A percentile compares a stretch with the other conserved stretches of the same genome.
phyloP scores from a whole-genome alignment of 805 yeast species.

The Teunomyces lycoperdinae region DNA sequence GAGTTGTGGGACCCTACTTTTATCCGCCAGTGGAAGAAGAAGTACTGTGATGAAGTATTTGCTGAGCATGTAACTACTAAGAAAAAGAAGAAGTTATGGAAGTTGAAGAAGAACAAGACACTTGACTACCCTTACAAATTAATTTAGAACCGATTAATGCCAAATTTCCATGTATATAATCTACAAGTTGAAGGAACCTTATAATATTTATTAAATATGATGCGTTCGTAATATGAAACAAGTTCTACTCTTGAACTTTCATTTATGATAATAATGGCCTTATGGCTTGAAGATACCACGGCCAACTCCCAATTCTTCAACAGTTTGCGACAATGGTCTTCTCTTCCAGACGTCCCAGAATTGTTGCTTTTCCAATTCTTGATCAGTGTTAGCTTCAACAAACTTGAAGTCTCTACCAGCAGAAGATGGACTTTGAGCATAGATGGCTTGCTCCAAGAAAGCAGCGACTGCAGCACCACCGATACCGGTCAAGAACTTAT shows the following conservation, averaged over 20 bases:
- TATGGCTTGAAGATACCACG: conserved; percentile 48
- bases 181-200: background rate
- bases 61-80: conserved; percentile 81
- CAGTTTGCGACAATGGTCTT: conserved; percentile 78
- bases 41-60: conserved; percentile 72
- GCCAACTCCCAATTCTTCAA: conserved; percentile 69
- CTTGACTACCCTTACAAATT: conserved; percentile 83
- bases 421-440: conserved; percentile 41
- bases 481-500: conserved; percentile 39
- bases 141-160: background rate
- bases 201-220: conserved; percentile 1
- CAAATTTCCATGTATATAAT: background rate
- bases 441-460: conserved; percentile 34
- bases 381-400: conserved; percentile 38
- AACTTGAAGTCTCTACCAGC: conserved; percentile 38
- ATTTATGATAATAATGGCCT: background rate
- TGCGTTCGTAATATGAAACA: conserved; percentile 2
- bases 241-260: background rate
- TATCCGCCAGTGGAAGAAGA: conserved; percentile 46
- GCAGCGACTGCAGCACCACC: conserved; percentile 40
- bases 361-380: conserved; percentile 40
- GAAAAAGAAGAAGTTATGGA: conserved; percentile 90
- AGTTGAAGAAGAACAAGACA: conserved; percentile 69
- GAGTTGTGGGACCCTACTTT: conserved; percentile 97
- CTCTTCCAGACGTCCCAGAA: conserved; percentile 82